These are phyloP conservation scores for Pseudonectria foliicola DNA, from an alignment of 2,329 filamentous ascomycete genomes.

Conservation along the genomic window DNA sequence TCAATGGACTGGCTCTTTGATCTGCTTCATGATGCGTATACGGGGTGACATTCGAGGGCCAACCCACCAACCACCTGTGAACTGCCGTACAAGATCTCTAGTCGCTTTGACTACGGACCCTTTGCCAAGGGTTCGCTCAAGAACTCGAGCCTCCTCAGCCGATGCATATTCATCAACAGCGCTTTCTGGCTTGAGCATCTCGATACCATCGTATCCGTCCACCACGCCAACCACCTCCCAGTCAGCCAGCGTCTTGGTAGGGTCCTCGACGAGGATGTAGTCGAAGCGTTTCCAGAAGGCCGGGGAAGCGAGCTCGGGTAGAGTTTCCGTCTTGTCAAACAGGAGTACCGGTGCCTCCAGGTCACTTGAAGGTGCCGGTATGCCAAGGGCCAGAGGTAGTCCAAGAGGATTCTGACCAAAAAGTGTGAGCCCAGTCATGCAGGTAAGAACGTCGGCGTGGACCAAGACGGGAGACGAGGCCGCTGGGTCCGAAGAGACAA, in stretches of 20 bases:
- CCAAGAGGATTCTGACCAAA: conserved; percentile 47
- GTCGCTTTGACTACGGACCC: conserved; percentile 33
- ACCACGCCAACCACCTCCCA: conserved; percentile 54
- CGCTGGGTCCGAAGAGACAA: conserved; percentile 17
- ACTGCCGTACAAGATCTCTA: conserved; percentile 33
- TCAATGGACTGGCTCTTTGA: conserved; percentile 5
- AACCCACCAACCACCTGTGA: conserved; percentile 57
- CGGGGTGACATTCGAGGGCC: conserved; percentile 54
- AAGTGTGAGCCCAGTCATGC: conserved; percentile 65
- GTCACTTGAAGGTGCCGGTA: conserved; percentile 9
- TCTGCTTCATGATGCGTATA: conserved; percentile 41
- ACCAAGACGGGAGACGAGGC: conserved; percentile 31
- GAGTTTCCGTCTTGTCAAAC: conserved; percentile 59
- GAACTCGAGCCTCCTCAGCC: conserved; percentile 1
- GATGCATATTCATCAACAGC: conserved; percentile 7
- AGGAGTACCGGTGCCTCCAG: conserved; percentile 23
- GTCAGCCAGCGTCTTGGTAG: conserved; percentile 35
- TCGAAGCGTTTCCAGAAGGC: conserved; percentile 59
- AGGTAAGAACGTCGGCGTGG: conserved; percentile 59
- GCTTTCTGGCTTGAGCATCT: conserved; percentile 46
- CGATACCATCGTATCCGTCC: conserved; percentile 51
- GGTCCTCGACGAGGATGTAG: conserved; percentile 53
- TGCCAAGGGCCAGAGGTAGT: conserved; percentile 27
- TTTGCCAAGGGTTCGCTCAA: conserved; percentile 35
- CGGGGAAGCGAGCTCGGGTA: conserved; percentile 34